phyloP scores from a whole-genome alignment of 768 basidiomycete genomes.

The Mycena rebaudengoi region DNA sequence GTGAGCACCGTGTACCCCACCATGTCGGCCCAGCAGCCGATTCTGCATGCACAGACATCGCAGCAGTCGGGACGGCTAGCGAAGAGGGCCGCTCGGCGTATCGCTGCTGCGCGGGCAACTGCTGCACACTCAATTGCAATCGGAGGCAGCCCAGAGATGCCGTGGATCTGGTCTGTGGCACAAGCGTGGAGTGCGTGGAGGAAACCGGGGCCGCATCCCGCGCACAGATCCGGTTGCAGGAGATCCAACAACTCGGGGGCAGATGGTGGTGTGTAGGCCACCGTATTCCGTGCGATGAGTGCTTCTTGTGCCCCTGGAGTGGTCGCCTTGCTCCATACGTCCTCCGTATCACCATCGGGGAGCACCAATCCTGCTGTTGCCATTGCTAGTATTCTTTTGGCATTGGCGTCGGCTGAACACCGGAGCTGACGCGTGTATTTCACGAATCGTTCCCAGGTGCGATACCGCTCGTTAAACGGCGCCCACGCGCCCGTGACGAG shows the following conservation, averaged over 20 bases:
- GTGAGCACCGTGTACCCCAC: neutral
- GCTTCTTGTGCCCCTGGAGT: neutral
- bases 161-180: neutral
- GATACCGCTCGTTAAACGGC: neutral
- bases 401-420: neutral
- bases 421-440: neutral
- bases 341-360: neutral
- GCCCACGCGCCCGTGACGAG: neutral
- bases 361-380: neutral
- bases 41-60: neutral
- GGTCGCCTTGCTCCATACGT: neutral
- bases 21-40: neutral
- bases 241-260: neutral
- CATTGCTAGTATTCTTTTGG: neutral
- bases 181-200: neutral
- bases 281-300: neutral
- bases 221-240: neutral
- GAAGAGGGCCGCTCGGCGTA: neutral
- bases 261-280: neutral
- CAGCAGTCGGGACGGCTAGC: neutral
- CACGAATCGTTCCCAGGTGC: slow-evolving; percentile 13
- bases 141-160: neutral
- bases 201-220: neutral
- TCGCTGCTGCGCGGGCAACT: neutral
- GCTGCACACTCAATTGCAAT: neutral